Conservation (phyloP, 2,329 filamentous ascomycete species). For the Clarireedia monteithiana region DNA sequence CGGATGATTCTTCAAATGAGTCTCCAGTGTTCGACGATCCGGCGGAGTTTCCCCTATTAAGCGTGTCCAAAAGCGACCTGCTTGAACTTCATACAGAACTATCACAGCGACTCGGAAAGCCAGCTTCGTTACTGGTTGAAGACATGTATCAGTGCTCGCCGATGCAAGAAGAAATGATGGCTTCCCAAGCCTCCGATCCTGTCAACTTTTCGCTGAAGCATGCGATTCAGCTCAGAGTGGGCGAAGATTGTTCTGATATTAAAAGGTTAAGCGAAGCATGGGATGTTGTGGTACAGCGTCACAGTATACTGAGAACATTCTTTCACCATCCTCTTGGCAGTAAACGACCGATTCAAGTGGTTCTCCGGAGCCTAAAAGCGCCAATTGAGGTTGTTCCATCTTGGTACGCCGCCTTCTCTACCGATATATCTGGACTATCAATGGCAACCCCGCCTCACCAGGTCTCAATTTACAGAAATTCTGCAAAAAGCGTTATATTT, state of each 20-base stretch:
- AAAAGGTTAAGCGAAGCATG: not conserved
- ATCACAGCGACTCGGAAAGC: not conserved
- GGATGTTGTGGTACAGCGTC: not conserved
- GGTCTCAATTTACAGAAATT: not conserved
- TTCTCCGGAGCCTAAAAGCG: not conserved
- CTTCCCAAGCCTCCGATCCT: not conserved
- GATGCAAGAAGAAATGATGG: slow-evolving; percentile 12
- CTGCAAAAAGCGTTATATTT: not conserved
- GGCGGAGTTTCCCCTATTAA: not conserved
- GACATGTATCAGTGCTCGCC: slow-evolving; percentile 12
- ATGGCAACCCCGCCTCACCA: not conserved
- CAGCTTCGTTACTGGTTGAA: slow-evolving; percentile 3
- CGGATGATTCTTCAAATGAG: not conserved
- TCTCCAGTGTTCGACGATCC: not conserved
- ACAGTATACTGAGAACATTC: not conserved
- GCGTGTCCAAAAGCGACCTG: not conserved
- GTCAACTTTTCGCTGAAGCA: not conserved
- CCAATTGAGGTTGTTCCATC: not conserved
- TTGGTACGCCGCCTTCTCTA: not conserved
- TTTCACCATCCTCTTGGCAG: not conserved
- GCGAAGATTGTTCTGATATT: not conserved
- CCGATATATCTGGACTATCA: not conserved
- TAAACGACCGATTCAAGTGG: not conserved
- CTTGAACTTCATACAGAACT: not conserved
- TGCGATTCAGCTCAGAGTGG: not conserved